Percentiles rank a stretch among this genome's conserved stretches.
phyloP scores from a whole-genome alignment of 2,329 filamentous ascomycete species.

The Cordyceps tenuipes region DNA sequence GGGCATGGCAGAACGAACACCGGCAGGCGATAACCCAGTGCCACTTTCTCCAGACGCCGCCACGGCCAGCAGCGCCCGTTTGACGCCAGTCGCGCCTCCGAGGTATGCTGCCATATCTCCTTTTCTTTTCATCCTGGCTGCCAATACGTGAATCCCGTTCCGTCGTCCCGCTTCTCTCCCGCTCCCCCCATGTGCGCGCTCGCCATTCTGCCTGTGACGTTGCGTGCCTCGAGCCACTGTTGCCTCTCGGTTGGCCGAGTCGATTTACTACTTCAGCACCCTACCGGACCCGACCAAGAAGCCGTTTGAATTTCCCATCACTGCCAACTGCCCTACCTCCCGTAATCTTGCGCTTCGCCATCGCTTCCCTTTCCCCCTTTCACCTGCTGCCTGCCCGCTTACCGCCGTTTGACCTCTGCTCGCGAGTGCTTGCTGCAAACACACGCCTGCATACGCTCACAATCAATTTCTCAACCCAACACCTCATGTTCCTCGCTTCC shows the following conservation, averaged over 20 bases:
- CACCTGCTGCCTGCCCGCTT: neutral
- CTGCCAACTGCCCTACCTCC: neutral
- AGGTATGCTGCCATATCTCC: slow-evolving; percentile 5
- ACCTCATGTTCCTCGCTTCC: too few relatives aligned
- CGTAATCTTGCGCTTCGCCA: neutral
- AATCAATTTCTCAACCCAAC: neutral
- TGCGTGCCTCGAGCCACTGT: slow-evolving; percentile 2
- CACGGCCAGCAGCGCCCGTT: slow-evolving; percentile 13
- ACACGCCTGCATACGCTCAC: neutral
- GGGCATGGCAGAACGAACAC: slow-evolving; percentile 57
- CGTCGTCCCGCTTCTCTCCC: neutral
- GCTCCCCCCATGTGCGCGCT: neutral
- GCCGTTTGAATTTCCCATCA: neutral
- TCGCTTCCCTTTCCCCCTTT: neutral
- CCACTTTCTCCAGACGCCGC: slow-evolving; percentile 35
- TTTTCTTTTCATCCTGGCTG: neutral
- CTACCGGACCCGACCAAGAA: neutral
- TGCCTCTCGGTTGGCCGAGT: neutral
- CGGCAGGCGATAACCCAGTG: slow-evolving; percentile 47
- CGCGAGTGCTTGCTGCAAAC: neutral
- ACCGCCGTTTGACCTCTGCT: neutral
- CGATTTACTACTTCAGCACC: neutral
- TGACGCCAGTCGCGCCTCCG: slow-evolving; percentile 17
- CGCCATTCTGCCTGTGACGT: neutral
- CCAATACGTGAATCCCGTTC: neutral